These are phyloP conservation scores for Talaromyces sp. DNA, from an alignment of 2,329 filamentous ascomycete species.

Conservation along the genomic window DNA sequence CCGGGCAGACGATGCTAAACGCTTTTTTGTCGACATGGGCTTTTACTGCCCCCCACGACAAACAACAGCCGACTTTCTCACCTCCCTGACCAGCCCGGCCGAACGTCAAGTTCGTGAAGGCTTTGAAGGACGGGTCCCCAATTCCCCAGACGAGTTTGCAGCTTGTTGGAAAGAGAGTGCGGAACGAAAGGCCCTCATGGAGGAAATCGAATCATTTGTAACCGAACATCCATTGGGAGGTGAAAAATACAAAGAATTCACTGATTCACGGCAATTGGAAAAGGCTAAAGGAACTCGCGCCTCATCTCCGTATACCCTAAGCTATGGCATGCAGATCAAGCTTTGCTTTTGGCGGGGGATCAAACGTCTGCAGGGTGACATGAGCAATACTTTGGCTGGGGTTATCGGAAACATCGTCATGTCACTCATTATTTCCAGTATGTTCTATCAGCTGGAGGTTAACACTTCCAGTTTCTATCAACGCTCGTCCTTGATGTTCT, in stretches of 20 bases:
- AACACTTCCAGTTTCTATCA: conserved; percentile 70
- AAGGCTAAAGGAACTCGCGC: conserved; percentile 48
- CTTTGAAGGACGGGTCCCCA: conserved; percentile 59
- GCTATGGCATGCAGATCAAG: conserved; percentile 66
- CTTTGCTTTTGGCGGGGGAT: conserved; percentile 80
- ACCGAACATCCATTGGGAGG: conserved; percentile 36
- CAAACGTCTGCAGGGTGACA: conserved; percentile 69
- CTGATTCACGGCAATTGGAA: conserved; percentile 37
- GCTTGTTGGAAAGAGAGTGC: conserved; percentile 50
- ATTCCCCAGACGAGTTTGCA: conserved; percentile 66
- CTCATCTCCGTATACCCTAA: conserved; percentile 77
- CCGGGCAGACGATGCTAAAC: conserved; percentile 53
- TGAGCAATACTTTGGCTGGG: conserved; percentile 64
- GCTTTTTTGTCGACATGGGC: conserved; percentile 65
- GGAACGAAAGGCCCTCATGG: conserved; percentile 38
- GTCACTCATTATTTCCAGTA: conserved; percentile 70
- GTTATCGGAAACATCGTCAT: conserved; percentile 66
- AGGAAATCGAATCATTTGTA: conserved; percentile 42
- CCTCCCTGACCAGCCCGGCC: conserved; percentile 60
- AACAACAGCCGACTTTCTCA: conserved; percentile 67
- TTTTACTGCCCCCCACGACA: conserved; percentile 66
- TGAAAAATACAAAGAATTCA: conserved; percentile 34
- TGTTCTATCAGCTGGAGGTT: conserved; percentile 70
- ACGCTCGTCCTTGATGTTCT: conserved; percentile 77
- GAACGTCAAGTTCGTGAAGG: conserved; percentile 56